Conservation (phyloP, 2,329 filamentous ascomycete genomes). For the Camptophora hylomeconis region DNA sequence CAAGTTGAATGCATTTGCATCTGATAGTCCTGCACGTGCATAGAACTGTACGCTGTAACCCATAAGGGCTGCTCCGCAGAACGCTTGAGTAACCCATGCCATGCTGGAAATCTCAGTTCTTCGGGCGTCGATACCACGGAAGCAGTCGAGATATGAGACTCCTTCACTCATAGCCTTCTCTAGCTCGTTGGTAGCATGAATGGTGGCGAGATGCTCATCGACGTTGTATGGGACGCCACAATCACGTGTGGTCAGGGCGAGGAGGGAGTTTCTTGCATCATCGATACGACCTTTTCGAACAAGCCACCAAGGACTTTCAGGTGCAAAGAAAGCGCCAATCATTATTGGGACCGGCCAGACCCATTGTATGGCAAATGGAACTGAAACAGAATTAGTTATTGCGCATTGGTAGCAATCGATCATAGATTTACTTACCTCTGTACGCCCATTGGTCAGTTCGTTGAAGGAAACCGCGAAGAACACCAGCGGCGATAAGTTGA, state of each 20-base stretch:
- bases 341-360: conserved; percentile 36
- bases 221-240: conserved; percentile 21
- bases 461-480: conserved; percentile 22
- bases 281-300: conserved; percentile 23
- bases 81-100: conserved; percentile 23
- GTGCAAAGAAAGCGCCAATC: conserved; percentile 28
- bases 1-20: conserved; percentile 24
- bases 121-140: conserved; percentile 21
- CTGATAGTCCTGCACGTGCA: conserved; percentile 23
- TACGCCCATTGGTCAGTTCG: conserved; percentile 24
- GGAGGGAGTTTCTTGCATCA: conserved; percentile 23
- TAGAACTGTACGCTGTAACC: conserved; percentile 24
- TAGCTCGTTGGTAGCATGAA: conserved; percentile 25
- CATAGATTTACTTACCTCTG: conserved; percentile 8
- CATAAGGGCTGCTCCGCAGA: conserved; percentile 21
- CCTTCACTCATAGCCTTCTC: conserved; percentile 16
- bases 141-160: conserved; percentile 20
- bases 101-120: conserved; percentile 29
- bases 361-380: conserved; percentile 33
- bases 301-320: conserved; percentile 27
- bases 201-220: conserved; percentile 24
- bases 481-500: conserved; percentile 20
- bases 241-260: conserved; percentile 17
- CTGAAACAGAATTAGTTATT: too few species aligned
- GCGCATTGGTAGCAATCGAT: neutral